phyloP scores from a whole-genome alignment of 2,329 filamentous ascomycete genomes.

The Fonsecaea pugnacius region DNA sequence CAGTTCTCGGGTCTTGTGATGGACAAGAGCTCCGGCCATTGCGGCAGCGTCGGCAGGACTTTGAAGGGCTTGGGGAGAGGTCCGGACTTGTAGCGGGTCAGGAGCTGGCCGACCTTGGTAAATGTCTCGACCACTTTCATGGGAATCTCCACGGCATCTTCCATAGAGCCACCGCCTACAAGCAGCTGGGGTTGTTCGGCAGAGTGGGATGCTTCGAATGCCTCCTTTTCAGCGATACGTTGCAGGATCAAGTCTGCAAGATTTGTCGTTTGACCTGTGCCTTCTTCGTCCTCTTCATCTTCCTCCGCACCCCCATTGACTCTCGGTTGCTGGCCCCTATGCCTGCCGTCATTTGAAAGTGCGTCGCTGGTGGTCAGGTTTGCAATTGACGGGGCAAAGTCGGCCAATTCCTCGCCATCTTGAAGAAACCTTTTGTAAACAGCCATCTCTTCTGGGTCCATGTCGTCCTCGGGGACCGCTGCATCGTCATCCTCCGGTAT shows the following conservation, averaged over 20 bases:
- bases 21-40: conserved; percentile 86
- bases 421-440: conserved; percentile 90
- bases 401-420: conserved; percentile 56
- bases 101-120: conserved; percentile 75
- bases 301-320: conserved; percentile 38
- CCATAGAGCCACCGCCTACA: conserved; percentile 61
- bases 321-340: background rate
- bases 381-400: conserved; percentile 35
- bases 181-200: conserved; percentile 42
- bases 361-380: conserved; percentile 42
- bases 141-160: conserved; percentile 84
- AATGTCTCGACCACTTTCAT: conserved; percentile 86
- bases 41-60: conserved; percentile 86
- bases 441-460: conserved; percentile 86
- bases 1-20: conserved; percentile 79
- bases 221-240: conserved; percentile 92
- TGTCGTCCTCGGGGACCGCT: conserved; percentile 67
- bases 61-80: conserved; percentile 98
- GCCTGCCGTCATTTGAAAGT: background rate
- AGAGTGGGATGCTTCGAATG: conserved; percentile 52
- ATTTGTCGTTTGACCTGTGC: conserved; percentile 68
- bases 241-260: conserved; percentile 90
- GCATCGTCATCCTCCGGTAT: conserved; percentile 60
- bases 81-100: conserved; percentile 94
- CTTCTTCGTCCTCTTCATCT: conserved; percentile 50